Conservation (phyloP, 805 yeast genomes). For the Candida quercuum region DNA sequence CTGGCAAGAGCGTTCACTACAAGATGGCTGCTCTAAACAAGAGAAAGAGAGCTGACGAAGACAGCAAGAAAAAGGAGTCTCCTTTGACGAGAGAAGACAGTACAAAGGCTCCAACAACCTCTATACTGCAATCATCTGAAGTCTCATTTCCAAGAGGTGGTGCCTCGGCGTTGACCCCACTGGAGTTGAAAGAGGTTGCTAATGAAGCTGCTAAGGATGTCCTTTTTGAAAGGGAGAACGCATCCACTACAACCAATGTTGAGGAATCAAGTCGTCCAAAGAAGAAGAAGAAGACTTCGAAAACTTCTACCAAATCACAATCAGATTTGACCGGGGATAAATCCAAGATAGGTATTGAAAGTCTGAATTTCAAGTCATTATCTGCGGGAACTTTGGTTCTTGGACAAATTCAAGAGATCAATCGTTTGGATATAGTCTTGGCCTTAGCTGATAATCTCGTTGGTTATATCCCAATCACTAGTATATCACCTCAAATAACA, state of each 20-base stretch:
- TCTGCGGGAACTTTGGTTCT: slow-evolving; percentile 68
- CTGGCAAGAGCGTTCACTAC: background rate
- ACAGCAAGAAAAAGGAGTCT: slow-evolving; percentile 29
- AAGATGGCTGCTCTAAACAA: slow-evolving; percentile 30
- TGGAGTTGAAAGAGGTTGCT: slow-evolving; percentile 88
- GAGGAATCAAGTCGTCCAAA: slow-evolving; percentile 25
- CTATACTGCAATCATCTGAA: slow-evolving; percentile 32
- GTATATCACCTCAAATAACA: slow-evolving; percentile 61
- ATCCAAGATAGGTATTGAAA: slow-evolving; percentile 48
- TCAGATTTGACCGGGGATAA: slow-evolving; percentile 22
- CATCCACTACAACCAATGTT: slow-evolving; percentile 7
- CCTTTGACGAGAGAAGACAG: slow-evolving; percentile 35
- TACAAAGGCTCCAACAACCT: slow-evolving; percentile 31
- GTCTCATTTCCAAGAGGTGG: slow-evolving; percentile 93
- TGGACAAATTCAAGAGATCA: slow-evolving; percentile 67
- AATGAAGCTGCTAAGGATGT: slow-evolving; percentile 91
- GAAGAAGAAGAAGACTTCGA: slow-evolving; percentile 36
- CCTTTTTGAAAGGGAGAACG: slow-evolving; percentile 43
- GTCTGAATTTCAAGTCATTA: slow-evolving; percentile 55
- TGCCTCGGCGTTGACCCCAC: slow-evolving; percentile 73
- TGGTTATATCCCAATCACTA: slow-evolving; percentile 74
- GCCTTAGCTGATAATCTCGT: slow-evolving; percentile 75
- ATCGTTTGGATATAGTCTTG: slow-evolving; percentile 57
- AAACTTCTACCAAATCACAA: slow-evolving; percentile 20
- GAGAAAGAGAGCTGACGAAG: slow-evolving; percentile 44